phyloP scores from a whole-genome alignment of 805 yeast genomes.

The Ogataea ganodermae region DNA sequence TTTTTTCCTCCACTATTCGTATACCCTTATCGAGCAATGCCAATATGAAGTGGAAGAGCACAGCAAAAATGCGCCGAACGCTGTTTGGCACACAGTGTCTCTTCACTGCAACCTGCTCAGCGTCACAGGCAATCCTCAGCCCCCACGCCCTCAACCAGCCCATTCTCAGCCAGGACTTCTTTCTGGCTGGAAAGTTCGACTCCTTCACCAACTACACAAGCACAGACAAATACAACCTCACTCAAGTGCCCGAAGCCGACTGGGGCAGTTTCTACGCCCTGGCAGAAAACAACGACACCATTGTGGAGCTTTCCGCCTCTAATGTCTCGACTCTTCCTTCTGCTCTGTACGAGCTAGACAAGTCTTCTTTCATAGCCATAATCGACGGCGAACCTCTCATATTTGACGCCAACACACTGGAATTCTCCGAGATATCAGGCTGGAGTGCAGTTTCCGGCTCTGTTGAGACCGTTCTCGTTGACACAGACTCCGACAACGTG shows the following conservation, averaged over 20 bases:
- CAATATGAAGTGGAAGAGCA: constrained; percentile 1
- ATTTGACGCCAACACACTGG: constrained; percentile 12
- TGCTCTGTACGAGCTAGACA: constrained; percentile 13
- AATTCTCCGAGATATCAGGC: constrained; percentile 9
- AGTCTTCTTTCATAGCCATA: constrained; percentile 25
- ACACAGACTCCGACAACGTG: constrained; percentile 47
- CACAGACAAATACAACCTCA: constrained; percentile 26
- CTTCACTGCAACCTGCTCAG: not conserved
- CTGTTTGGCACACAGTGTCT: not conserved
- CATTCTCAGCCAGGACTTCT: constrained; percentile 23
- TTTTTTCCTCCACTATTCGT: not conserved
- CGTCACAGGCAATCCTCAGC: not conserved
- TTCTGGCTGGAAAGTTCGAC: constrained; percentile 32
- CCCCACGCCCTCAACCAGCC: constrained; percentile 19
- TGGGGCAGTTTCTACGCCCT: constrained; percentile 24
- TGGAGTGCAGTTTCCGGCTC: constrained; percentile 40
- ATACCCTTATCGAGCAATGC: not conserved
- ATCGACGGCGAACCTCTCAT: constrained; percentile 30
- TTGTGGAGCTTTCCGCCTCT: constrained; percentile 14
- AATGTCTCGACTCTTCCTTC: constrained; percentile 14
- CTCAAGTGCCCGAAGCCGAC: constrained; percentile 12
- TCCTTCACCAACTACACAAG: constrained; percentile 28
- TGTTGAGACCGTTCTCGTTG: constrained; percentile 50
- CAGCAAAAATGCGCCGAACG: not conserved
- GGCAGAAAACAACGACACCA: constrained; percentile 18